Percentiles rank a stretch among this genome's conserved stretches.
Conservation (phyloP, 2,329 filamentous ascomycete genomes). For the Diaporthe vexans region DNA sequence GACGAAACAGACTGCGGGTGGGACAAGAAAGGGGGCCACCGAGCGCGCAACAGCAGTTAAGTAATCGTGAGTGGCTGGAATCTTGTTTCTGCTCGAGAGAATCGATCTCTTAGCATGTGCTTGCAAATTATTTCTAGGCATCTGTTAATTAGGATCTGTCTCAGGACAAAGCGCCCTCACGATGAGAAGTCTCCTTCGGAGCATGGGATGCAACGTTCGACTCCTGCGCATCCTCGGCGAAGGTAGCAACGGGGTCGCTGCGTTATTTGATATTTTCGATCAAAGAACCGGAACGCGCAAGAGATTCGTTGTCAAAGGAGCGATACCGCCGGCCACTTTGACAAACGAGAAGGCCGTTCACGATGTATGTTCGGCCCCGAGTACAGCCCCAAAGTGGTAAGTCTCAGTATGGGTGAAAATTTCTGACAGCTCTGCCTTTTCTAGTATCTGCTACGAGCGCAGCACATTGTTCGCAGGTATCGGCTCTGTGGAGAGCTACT, state of each 20-base stretch:
- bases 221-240: slow-evolving; percentile 3
- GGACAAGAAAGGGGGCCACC: not conserved
- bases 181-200: not conserved
- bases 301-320: slow-evolving; percentile 2
- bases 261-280: not conserved
- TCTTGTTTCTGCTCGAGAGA: no score
- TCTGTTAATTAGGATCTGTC: not conserved
- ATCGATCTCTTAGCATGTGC: no score
- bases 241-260: not conserved
- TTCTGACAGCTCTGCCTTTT: not conserved
- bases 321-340: not conserved
- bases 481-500: slow-evolving; percentile 1
- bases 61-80: not conserved
- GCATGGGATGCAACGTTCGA: slow-evolving; percentile 6
- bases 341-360: not conserved
- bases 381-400: not conserved
- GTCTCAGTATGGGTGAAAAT: not conserved
- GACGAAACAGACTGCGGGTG: slow-evolving; percentile 2
- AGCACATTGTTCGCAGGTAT: slow-evolving; percentile 6
- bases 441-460: not conserved
- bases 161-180: not conserved
- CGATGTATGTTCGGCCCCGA: not conserved
- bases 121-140: no score
- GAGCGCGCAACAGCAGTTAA: not conserved
- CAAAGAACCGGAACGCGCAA: not conserved